Evolutionary conservation across 179 eudicot species (phyloP), one percentile per base, ranked within the genome.

Genomic region (Silene noctiflora): DNA sequence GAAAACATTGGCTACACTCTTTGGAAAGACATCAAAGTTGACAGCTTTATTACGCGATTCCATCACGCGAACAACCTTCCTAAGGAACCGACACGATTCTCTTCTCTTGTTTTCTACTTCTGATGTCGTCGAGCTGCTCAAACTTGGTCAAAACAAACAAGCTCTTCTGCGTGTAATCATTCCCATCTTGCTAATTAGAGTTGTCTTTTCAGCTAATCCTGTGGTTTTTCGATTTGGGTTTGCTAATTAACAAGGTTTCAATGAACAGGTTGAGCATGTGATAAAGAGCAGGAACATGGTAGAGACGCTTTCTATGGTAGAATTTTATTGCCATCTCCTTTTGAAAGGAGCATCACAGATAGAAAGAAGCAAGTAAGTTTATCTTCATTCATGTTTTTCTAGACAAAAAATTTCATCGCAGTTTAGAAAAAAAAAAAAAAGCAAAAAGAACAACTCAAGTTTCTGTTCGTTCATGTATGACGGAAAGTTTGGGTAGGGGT

Each of bases 241-340:
- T 24, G 72, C 67, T 79, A 25, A 73, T 29, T 69, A 33, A 4
- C 2, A 25, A 55, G 20, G 21, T 13, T 7, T 61, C 19, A 55
- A n/a, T 48, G 13, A 53, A 76, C 83, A 92, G 96, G 93, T 89
- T 75, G 91, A 89, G 80, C 94, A 85, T 72, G 88, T 89, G 81
- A 88, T 91, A 19, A 87, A 81, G 84, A 91, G 87, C 82, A 88
- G 85, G 79, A 86, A 88, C 72, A 89, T 86, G 92, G 35, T 88
- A 80, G 94, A 89, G 27, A 86, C 83, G 48, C 78, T 84, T 46
- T 85, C 60, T 42, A 65, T 85, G 82, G 48, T 91, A 39, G 91
- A 91, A 55, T 73, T 77, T 31, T 91, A 91, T 66, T 83, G 87
- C 67, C 72, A 78, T 73, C 77, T 86, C 16, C 82, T 89, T 19